Base-by-base conservation (phyloP, 441 rosid species). In the Bocquillonia castaneifolia region DNA sequence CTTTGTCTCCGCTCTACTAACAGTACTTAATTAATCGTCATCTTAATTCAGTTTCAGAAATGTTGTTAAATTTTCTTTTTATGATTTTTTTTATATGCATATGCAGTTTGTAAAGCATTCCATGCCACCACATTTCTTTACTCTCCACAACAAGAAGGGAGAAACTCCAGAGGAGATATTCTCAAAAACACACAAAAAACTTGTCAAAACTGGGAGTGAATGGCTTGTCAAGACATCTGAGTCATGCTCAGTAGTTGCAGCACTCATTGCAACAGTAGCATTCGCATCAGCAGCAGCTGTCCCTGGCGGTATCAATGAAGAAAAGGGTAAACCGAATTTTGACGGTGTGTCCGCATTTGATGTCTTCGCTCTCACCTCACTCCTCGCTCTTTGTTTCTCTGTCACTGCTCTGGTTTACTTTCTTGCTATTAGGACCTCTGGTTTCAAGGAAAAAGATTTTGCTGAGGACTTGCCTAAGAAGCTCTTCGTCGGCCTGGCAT, bases 211-310 rank as follows among this genome's bases (percentile, higher is more conserved):
- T 1, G 90, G 86, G 3, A 73, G 81, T 26, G 59, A 74, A 2
- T 84, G 90, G 90, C 79, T 86, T 1, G 79, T 70, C 28, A 77
- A 23, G 59, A 85, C 86, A 2, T 83, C 86, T 1, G 70, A 80
- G 18, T 80, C 87, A 0, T 81, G 84, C 74, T 85, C 87, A 0
- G 84, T 81, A 1, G 85, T 85, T 45, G 84, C 86, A 0, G 82
- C 85, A 4, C 79, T 85, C 72, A 80, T 85, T 8, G 83, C 83
- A 8, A 77, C 85, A 0, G 87, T 85, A 9, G 84, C 87, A n/a
- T 85, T 85, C 9, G 80, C 85, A 28, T 76, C 84, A 6, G 74
- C 85, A 13, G 14, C 83, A n/a, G 58, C 76, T 18, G 75, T 85
- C 3, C 89, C 87, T 0, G 87, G 87, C 0, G 87, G 84, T 1